Base-by-base conservation (phyloP, 768 basidiomycete species). In the Flagelloscypha sp. region DNA sequence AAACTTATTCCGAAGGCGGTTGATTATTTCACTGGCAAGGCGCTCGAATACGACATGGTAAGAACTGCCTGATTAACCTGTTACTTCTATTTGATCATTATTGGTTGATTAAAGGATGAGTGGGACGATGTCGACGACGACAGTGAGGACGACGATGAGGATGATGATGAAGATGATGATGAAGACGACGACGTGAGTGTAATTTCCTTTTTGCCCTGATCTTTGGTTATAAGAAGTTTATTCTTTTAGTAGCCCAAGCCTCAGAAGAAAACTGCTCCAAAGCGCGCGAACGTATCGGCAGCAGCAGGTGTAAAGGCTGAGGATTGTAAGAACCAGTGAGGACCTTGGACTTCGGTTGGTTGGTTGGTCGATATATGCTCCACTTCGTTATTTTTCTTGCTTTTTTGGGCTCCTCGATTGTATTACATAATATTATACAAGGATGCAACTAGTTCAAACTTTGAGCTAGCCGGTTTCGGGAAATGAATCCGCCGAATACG, bases 1-100 rank as follows among this genome's bases (percentile, higher is more conserved):
- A 87, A 92, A 71, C 87, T 97, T 53, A 88, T 99, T 41, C 93
- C 94, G 36, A 85, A 85, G 43, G 94, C 92, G 9, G 66, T 98
- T 40, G 95, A 98, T 61, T 97, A 84, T 69, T 99, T 99, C 68
- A 95, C 92, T 5, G 93, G 93, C 46, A 93, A 93, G 62, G 89
- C 92, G 10, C 74, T 95, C 32, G 80, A 89, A 48, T 90, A 81
- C 55, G 87, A 87, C 25, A 55, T 69, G 46, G 44, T 45, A 58
- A 53, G 1, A 56, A 54, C 33, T n/a, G n/a, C n/a, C n/a, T n/a
- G n/a, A n/a, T n/a, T n/a, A n/a, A n/a, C n/a, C n/a, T n/a, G n/a
- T n/a, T n/a, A n/a, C n/a, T n/a, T n/a, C n/a, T n/a, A n/a, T n/a
- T n/a, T n/a, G n/a, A n/a, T n/a, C n/a, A n/a, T n/a, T n/a, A n/a